A percentile compares a stretch with the other conserved stretches of the same genome.
phyloP scores from a whole-genome alignment of 139 green algal species.

The Chlorella sp. region DNA sequence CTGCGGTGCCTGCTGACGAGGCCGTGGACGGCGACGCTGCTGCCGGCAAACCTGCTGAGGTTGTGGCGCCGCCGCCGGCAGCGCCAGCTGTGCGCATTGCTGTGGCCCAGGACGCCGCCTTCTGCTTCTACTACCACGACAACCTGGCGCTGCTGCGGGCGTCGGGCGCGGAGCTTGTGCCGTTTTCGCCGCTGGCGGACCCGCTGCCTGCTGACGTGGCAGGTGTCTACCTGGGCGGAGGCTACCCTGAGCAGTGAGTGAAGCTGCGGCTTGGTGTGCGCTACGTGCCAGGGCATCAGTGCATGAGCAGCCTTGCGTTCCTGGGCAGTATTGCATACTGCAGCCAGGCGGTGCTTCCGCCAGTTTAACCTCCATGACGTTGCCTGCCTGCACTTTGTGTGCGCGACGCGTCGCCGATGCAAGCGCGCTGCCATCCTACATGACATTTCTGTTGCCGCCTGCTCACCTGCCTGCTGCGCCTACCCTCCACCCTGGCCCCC shows the following conservation, averaged over 20 bases:
- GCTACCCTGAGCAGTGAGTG: constrained; percentile 72
- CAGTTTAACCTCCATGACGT: too few relatives aligned
- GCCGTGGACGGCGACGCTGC: neutral
- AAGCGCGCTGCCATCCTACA: neutral
- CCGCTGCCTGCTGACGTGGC: constrained; percentile 77
- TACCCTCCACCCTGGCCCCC: neutral
- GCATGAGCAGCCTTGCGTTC: too few relatives aligned
- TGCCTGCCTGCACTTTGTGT: too few relatives aligned
- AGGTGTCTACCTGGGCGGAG: constrained; percentile 89
- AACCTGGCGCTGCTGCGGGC: constrained; percentile 35
- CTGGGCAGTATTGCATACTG: too few relatives aligned
- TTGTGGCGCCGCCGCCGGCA: neutral
- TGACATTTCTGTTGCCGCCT: neutral
- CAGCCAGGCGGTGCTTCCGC: too few relatives aligned
- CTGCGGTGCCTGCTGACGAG: neutral
- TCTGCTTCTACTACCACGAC: constrained; percentile 89
- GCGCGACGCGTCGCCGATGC: too few relatives aligned
- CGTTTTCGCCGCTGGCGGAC: constrained; percentile 91
- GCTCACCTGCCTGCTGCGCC: neutral
- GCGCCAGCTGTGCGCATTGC: constrained; percentile 65
- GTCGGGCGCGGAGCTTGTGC: constrained; percentile 84
- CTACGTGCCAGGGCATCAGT: too few relatives aligned
- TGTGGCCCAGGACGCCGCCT: constrained; percentile 81
- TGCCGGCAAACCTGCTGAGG: neutral
- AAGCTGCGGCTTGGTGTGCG: neutral